Evolutionary conservation across 2,329 filamentous ascomycete genomes (phyloP).

Genomic region (Pyrenophora tritici-repentis): DNA sequence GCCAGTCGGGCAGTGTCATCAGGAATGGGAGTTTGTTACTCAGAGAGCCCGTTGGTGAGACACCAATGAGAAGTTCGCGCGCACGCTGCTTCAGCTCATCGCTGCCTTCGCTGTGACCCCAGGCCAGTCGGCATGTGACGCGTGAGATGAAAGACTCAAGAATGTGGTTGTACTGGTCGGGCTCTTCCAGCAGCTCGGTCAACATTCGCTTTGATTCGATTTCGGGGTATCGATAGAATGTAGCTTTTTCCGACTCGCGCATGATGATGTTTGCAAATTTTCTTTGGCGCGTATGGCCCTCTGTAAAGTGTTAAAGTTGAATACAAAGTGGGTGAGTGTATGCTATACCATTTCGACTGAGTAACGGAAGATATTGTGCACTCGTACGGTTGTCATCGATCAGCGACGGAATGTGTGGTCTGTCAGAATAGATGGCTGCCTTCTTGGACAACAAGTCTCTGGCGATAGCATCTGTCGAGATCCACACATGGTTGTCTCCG

Average conservation of each 20-base stretch:
- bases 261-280: constrained; percentile 55
- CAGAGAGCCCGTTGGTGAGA: constrained; percentile 53
- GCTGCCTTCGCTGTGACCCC: constrained; percentile 52
- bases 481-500: constrained; percentile 54
- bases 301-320: constrained; percentile 30
- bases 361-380: constrained; percentile 53
- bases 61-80: constrained; percentile 52
- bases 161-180: constrained; percentile 50
- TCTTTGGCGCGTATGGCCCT: constrained; percentile 50
- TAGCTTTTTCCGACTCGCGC: constrained; percentile 49
- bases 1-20: constrained; percentile 52
- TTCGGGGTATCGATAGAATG: constrained; percentile 52
- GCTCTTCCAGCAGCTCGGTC: constrained; percentile 51
- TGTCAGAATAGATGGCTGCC: constrained; percentile 53
- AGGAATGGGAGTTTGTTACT: constrained; percentile 54
- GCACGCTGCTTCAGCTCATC: constrained; percentile 55
- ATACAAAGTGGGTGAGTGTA: neutral
- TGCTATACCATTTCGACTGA: constrained; percentile 49
- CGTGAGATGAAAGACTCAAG: constrained; percentile 54
- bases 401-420: constrained; percentile 52
- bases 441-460: constrained; percentile 52
- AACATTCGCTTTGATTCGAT: constrained; percentile 53
- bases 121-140: constrained; percentile 54
- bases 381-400: constrained; percentile 52
- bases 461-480: constrained; percentile 51